phyloP scores from a whole-genome alignment of 345 rosid species.

The Gossypium raimondii region DNA sequence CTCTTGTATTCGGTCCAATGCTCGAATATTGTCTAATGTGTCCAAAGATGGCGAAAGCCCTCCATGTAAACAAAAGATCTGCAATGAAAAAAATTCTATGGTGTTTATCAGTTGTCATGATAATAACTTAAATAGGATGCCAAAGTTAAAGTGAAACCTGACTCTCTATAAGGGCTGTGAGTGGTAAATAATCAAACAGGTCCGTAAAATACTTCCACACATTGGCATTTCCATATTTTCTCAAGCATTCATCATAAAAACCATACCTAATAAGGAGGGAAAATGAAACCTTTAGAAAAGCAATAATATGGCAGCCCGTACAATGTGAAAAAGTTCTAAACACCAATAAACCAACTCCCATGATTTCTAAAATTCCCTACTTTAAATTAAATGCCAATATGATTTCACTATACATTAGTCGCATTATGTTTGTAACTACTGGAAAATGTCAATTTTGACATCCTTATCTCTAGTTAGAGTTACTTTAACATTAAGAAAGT shows the following conservation, averaged over 20 bases:
- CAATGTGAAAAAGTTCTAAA: background rate
- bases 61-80: conserved; percentile 96
- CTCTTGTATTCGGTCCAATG: conserved; percentile 92
- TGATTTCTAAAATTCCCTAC: background rate
- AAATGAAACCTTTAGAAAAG: background rate
- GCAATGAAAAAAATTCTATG: conserved; percentile 1
- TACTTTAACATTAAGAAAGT: background rate
- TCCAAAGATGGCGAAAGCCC: conserved; percentile 95
- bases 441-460: background rate
- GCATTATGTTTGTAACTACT: background rate
- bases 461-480: background rate
- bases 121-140: conserved; percentile 5
- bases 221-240: conserved; percentile 92
- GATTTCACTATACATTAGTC: background rate
- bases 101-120: conserved; percentile 10
- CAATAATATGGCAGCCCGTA: background rate
- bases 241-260: conserved; percentile 76
- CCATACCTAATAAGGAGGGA: conserved; percentile 63
- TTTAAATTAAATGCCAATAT: background rate
- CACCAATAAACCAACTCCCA: background rate
- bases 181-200: conserved; percentile 66
- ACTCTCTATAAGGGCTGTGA: conserved; percentile 91
- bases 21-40: conserved; percentile 85
- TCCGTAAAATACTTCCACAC: conserved; percentile 95
- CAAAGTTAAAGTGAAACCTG: conserved; percentile 49